Evolutionary conservation across 164 flowering plant genomes (phyloP), one percentile per base, ranked within the genome.

Genomic region (Cinnamomum micranthum): DNA sequence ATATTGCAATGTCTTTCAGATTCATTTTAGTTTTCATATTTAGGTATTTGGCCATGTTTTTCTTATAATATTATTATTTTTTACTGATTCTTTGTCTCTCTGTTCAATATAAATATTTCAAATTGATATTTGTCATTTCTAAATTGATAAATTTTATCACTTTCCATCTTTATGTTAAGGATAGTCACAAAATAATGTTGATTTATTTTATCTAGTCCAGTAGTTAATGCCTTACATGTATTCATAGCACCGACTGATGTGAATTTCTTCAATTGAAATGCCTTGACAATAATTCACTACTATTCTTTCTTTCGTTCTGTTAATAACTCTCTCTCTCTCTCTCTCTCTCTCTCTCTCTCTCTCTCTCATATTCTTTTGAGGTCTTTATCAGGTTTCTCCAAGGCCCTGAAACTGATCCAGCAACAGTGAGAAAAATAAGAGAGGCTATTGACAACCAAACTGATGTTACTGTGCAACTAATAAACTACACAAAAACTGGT

Each of bases 321-420:
- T 41, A 17, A 13, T 4, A 15, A 4, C 23, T 22, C 23, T 17
- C 23, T 62, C 22, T 17, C 65, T 62, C 65, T 62, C 64, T 60
- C 64, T 62, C 65, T 22, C 65, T 22, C 65, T 62, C 65, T 22
- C 65, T 62, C 65, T 62, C 65, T 62, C 65, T 62, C 25, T 69
- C 13, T 19, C 33, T 41, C 27, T 69, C 50, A 2, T 55, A 68
- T 28, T 55, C 10, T 58, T 15, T 58, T 47, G 69, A 28, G 27
- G 60, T 64, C 77, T 33, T 9, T 81, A 58, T 55, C 77, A 95
- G 98, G 85, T 95, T 95, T 79, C 95, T 95, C 25, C 99, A 95
- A 84, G 99, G 99, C 15, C 99, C 99, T 33, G 99, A 95, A 83
- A 95, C 99, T 74, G 97, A 93, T 86, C 93, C 92, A 27, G 86